phyloP scores from a whole-genome alignment of 805 yeast genomes.

The Candida takata region DNA sequence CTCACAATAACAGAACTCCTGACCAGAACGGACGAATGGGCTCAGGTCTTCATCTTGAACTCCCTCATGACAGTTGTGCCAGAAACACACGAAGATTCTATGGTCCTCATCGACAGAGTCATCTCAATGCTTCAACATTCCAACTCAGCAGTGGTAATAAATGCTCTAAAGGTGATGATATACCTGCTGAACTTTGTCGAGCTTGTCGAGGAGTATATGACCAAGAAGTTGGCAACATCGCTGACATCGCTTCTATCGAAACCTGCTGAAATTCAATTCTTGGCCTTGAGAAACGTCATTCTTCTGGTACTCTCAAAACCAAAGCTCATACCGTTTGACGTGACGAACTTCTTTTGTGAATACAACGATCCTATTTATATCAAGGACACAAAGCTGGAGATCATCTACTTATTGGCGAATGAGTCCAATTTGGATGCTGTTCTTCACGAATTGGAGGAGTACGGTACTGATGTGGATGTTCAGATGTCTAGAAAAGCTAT shows the following conservation, averaged over 20 bases:
- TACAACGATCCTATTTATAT: conserved; percentile 83
- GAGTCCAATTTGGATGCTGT: conserved; percentile 54
- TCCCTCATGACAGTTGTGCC: conserved; percentile 69
- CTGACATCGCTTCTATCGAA: conserved; percentile 62
- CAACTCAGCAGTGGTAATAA: conserved; percentile 74
- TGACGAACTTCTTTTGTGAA: conserved; percentile 74
- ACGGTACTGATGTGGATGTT: conserved; percentile 80
- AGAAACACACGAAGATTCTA: conserved; percentile 56
- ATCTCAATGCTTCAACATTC: conserved; percentile 73
- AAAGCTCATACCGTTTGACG: conserved; percentile 54
- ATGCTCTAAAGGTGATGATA: conserved; percentile 63
- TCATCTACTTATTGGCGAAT: conserved; percentile 72
- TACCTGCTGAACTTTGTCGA: conserved; percentile 69
- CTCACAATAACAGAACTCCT: conserved; percentile 31
- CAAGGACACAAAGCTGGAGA: conserved; percentile 85
- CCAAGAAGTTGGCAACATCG: conserved; percentile 60
- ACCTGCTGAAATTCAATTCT: conserved; percentile 78
- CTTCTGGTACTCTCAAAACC: conserved; percentile 62
- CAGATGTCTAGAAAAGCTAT: conserved; percentile 85
- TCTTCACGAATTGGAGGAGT: conserved; percentile 70
- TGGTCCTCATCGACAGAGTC: conserved; percentile 52
- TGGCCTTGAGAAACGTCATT: conserved; percentile 75
- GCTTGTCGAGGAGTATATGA: conserved; percentile 46
- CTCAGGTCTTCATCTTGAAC: conserved; percentile 58
- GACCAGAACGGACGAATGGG: conserved; percentile 45